phyloP scores from a whole-genome alignment of 2,329 filamentous ascomycete species.

The Exophiala oligosperma region DNA sequence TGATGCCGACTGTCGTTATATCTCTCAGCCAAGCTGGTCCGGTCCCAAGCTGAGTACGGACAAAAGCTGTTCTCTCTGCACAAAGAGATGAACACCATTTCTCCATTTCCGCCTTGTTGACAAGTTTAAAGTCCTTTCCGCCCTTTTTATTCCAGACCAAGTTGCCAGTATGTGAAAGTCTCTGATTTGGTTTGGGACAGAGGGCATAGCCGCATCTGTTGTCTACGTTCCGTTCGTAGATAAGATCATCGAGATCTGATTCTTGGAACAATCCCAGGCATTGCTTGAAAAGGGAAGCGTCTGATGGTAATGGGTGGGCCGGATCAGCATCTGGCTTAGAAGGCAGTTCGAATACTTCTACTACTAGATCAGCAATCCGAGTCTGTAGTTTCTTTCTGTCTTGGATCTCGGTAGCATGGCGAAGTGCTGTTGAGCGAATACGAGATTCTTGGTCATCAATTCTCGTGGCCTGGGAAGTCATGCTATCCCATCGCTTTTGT shows the following conservation, averaged over 20 bases:
- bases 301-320: slow-evolving; percentile 55
- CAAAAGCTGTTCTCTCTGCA: slow-evolving; percentile 75
- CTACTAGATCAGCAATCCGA: slow-evolving; percentile 69
- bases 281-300: slow-evolving; percentile 65
- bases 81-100: slow-evolving; percentile 85
- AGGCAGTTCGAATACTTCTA: slow-evolving; percentile 68
- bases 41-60: slow-evolving; percentile 85
- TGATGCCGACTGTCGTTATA: slow-evolving; percentile 57
- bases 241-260: slow-evolving; percentile 82
- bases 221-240: slow-evolving; percentile 85
- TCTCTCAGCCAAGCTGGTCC: slow-evolving; percentile 81
- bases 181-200: slow-evolving; percentile 66
- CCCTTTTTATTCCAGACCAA: slow-evolving; percentile 54
- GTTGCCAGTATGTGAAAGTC: slow-evolving; percentile 55
- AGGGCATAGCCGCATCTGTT: slow-evolving; percentile 80
- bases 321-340: slow-evolving; percentile 52
- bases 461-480: slow-evolving; percentile 12
- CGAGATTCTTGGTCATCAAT: slow-evolving; percentile 30
- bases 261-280: slow-evolving; percentile 76
- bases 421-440: slow-evolving; percentile 65
- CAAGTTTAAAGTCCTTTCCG: slow-evolving; percentile 62
- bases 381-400: slow-evolving; percentile 76
- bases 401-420: slow-evolving; percentile 81
- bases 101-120: slow-evolving; percentile 70
- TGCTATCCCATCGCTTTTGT: slow-evolving; percentile 8